These are phyloP conservation scores for Fusarium napiforme DNA, from an alignment of 2,329 filamentous ascomycete genomes.

Conservation along the genomic window DNA sequence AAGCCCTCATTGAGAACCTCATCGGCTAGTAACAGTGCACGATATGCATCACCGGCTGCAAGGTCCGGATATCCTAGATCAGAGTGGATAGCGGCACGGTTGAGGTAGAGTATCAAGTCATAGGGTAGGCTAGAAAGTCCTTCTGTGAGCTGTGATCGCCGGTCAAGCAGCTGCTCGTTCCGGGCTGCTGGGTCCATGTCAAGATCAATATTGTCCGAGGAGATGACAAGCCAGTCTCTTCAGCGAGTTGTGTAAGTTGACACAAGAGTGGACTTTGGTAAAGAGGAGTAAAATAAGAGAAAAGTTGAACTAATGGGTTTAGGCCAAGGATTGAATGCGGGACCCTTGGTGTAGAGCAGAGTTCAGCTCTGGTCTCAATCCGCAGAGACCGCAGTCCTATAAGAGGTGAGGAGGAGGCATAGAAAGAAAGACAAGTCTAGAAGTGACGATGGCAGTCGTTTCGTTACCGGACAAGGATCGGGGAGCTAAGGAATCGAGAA, in stretches of 20 bases:
- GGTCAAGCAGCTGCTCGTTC: conserved; percentile 60
- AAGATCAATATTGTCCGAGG: background rate
- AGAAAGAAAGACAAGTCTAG: background rate
- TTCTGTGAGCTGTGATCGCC: conserved; percentile 68
- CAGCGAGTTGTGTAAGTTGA: conserved; percentile 13
- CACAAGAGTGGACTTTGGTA: background rate
- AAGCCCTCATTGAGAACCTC: conserved; percentile 81
- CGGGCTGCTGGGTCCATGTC: conserved; percentile 51
- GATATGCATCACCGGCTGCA: conserved; percentile 89
- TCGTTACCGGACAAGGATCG: conserved; percentile 17
- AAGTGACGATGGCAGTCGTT: conserved; percentile 22
- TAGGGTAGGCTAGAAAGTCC: conserved; percentile 64
- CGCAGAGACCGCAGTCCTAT: conserved; percentile 8
- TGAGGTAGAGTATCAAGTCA: conserved; percentile 72
- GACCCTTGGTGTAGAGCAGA: conserved; percentile 15
- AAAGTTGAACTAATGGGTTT: conserved; percentile 20
- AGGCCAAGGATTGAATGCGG: conserved; percentile 14
- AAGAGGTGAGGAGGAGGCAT: background rate
- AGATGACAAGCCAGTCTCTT: background rate
- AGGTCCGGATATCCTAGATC: conserved; percentile 88
- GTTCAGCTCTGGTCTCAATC: conserved; percentile 11
- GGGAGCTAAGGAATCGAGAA: background rate
- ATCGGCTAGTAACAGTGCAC: conserved; percentile 86
- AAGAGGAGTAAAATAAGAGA: conserved; percentile 15
- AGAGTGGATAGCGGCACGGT: conserved; percentile 77